Conservation (phyloP, 768 basidiomycete genomes). For the Mycena polygramma region DNA sequence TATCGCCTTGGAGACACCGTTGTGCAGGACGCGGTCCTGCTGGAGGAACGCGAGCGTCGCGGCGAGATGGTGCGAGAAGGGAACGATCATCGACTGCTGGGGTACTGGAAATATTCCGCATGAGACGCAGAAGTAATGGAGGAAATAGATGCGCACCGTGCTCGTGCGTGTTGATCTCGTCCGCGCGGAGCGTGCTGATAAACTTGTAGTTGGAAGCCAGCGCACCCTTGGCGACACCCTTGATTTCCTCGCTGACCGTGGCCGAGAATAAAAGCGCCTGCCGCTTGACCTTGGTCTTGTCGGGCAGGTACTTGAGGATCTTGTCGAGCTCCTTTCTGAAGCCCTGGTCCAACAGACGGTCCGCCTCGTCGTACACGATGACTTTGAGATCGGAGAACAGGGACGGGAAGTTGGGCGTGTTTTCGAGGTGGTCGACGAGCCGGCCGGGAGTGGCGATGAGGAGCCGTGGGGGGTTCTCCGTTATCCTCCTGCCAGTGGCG, state of each 20-base stretch:
- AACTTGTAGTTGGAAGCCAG: constrained; percentile 54
- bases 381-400: constrained; percentile 56
- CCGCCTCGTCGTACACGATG: constrained; percentile 80
- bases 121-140: neutral
- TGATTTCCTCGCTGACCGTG: constrained; percentile 79
- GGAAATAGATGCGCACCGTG: constrained; percentile 56
- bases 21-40: constrained; percentile 48
- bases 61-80: constrained; percentile 57
- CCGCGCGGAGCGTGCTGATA: constrained; percentile 68
- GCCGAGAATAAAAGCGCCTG: constrained; percentile 82
- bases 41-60: constrained; percentile 55
- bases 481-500: constrained; percentile 41
- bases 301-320: constrained; percentile 61
- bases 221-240: constrained; percentile 52
- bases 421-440: constrained; percentile 77
- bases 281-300: constrained; percentile 63
- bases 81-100: constrained; percentile 60
- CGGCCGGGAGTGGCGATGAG: constrained; percentile 84
- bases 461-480: constrained; percentile 57
- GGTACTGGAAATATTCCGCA: constrained; percentile 47
- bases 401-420: constrained; percentile 49
- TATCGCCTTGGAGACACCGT: constrained; percentile 59
- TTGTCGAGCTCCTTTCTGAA: constrained; percentile 78
- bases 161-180: constrained; percentile 72
- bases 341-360: constrained; percentile 80